Base-by-base conservation (phyloP, 805 yeast species). In the Metschnikowia picachoensis region DNA sequence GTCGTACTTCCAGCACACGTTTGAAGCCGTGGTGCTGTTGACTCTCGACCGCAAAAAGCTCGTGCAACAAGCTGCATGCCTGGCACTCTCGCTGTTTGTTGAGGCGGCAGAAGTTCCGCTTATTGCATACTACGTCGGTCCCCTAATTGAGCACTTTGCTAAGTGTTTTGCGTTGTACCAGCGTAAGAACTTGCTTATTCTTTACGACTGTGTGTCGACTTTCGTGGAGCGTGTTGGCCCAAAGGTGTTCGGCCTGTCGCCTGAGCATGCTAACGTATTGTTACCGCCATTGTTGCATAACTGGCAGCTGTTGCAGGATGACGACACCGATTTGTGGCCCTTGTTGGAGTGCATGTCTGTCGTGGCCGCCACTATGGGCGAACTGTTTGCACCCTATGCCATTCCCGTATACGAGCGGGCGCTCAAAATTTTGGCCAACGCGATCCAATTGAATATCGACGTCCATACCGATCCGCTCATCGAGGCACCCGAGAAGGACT, bases 31-130 rank as follows among this genome's bases (percentile, higher is more conserved):
- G 39, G 76, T 94, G 61, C 69, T 64, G 41, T 85, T 94, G 65
- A 81, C 87, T 20, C 69, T 89, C 55, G 98, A 94, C 63, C 75
- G 72, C 42, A 89, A 88, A 69, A 90, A 91, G 61, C 86, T 85
- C 47, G 99, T 92, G n/a, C 99, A 94, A 67, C 92, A 90, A 59
- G 85, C 96, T 46, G 97, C 96, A 1, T 88, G 96, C 56, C 80
- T 90, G 32, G 87, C 97, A 10, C 76, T 92, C 37, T 85, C 96
- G 0, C 83, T 82, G 46, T 86, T 91, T 51, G 82, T 91, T 35
- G 97, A 91, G 58, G 79, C 76, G 47, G 77, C 94, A 17, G 89
- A 87, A 44, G 66, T 80, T 1, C 75, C 73, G 36, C 61, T 85
- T 35, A 73, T 91, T 40, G 76, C 74, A 25, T 83, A 83, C 16